Evolutionary conservation across 1,139 yeast species (phyloP), one percentile per base, ranked within the genome.

Genomic region (Debaryomyces robertsiae): DNA sequence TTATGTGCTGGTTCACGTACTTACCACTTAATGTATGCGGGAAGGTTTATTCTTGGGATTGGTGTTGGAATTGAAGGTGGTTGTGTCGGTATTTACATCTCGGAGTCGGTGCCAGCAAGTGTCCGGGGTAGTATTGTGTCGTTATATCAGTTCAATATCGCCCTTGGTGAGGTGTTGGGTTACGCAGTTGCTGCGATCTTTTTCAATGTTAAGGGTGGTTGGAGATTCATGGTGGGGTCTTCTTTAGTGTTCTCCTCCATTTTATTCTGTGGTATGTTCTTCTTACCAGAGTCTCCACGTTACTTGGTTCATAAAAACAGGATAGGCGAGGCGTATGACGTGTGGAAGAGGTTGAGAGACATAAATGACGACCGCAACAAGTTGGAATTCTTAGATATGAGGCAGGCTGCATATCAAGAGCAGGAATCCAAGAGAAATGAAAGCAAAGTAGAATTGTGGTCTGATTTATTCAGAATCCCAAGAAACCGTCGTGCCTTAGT

Each of bases 51-150:
- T 30, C 63, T 79, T 22, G 84, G 84, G 41, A 58, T 76, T 28
- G 84, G 83, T 47, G 76, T 79, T 30, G 82, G 84, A 50, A 68
- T 79, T 27, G 84, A 77, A 54, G 81, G 82, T 53, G 82, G 81
- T 35, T 77, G 80, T 47, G 81, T 79, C 36, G 80, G 81, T 46
- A 69, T 79, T 36, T 77, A 80, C 47, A 71, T 79, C 37, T 70
- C 82, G 3, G 88, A 82, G 52, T 74, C 79, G 38, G 78, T 81
- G 24, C 82, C 82, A 7, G 75, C 82, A 2, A 66, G 63, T 32
- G 74, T 72, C 14, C 71, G 87, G 58, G 87, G 87, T 46, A 68
- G 70, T 43, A 57, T 80, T 39, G 82, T 79, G 13, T 76, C 83
- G 1, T 57, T 78, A 52, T 77, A 77, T 53, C 84, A 80, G 60